A percentile compares a stretch with the other conserved stretches of the same genome.
Evolutionary conservation across 768 basidiomycete species (phyloP).

Genomic region (Thelephora ganbajun): DNA sequence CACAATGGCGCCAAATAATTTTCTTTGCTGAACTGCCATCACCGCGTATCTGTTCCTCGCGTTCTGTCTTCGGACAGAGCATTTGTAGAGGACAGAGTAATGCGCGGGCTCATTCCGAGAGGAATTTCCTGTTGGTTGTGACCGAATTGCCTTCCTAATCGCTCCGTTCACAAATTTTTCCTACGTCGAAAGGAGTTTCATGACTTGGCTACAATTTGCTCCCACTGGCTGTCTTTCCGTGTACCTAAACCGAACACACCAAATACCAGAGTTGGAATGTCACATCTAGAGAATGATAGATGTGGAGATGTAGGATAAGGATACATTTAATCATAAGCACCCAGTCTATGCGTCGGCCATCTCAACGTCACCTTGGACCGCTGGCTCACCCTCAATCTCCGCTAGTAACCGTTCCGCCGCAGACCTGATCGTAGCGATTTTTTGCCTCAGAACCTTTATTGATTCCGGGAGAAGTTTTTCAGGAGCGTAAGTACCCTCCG

Average conservation of each 20-base stretch:
- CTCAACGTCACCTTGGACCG: constrained; percentile 29
- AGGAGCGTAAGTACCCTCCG: constrained; percentile 79
- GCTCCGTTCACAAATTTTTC: not conserved
- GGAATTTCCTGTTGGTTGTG: not conserved
- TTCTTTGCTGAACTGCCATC: too few species aligned
- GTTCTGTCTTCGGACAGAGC: too few species aligned
- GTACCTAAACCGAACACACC: not conserved
- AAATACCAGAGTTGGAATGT: not conserved
- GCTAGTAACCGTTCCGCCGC: constrained; percentile 47
- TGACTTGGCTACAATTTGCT: not conserved
- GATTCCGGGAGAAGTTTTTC: constrained; percentile 73
- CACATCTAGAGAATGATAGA: not conserved
- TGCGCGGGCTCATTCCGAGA: not conserved
- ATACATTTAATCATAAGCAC: not conserved
- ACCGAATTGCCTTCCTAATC: not conserved
- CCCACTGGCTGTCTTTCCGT: not conserved
- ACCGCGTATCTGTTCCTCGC: too few species aligned
- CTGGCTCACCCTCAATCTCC: constrained; percentile 17
- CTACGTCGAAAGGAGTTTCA: constrained; percentile 1
- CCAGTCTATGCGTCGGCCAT: constrained; percentile 29
- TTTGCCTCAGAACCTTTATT: constrained; percentile 68
- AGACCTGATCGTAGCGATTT: constrained; percentile 45
- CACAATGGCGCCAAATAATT: not conserved
- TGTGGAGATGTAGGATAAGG: not conserved
- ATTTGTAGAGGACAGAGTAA: too few species aligned